phyloP scores from a whole-genome alignment of 2,329 filamentous ascomycete species.

The Dothistroma septosporum region DNA sequence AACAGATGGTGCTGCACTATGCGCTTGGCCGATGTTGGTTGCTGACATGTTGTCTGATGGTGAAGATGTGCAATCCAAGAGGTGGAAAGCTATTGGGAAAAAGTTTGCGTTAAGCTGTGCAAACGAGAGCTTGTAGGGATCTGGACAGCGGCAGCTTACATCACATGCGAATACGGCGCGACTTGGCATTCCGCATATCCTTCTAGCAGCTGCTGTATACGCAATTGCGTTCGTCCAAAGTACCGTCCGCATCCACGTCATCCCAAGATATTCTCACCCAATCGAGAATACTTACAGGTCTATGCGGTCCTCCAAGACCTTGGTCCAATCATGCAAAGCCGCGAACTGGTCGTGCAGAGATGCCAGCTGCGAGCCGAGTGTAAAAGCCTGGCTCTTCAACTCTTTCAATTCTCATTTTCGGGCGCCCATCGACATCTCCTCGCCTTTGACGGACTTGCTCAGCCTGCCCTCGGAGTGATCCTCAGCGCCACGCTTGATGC shows the following conservation, averaged over 20 bases:
- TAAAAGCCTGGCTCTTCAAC: background rate
- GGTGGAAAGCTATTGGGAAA: background rate
- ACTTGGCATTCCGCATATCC: background rate
- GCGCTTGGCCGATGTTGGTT: background rate
- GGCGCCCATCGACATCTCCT: background rate
- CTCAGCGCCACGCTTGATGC: background rate
- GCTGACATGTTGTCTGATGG: background rate
- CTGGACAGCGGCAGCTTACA: background rate
- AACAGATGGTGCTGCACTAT: background rate
- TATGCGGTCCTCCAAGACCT: background rate
- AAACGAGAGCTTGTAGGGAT: too few relatives aligned
- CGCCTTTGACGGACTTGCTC: background rate
- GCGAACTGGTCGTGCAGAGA: background rate
- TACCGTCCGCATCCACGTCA: too few relatives aligned
- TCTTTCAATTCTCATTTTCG: background rate
- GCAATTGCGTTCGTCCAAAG: too few relatives aligned
- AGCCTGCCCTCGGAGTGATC: background rate
- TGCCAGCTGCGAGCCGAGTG: background rate
- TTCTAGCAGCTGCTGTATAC: too few relatives aligned
- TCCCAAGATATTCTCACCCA: too few relatives aligned
- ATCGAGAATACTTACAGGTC: background rate
- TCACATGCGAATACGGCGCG: background rate
- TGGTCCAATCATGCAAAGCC: background rate
- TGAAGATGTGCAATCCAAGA: background rate
- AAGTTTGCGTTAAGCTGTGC: background rate